A percentile compares a stretch with the other conserved stretches of the same genome.
phyloP scores from a whole-genome alignment of 345 rosid genomes.

The Rubroshorea leprosula region DNA sequence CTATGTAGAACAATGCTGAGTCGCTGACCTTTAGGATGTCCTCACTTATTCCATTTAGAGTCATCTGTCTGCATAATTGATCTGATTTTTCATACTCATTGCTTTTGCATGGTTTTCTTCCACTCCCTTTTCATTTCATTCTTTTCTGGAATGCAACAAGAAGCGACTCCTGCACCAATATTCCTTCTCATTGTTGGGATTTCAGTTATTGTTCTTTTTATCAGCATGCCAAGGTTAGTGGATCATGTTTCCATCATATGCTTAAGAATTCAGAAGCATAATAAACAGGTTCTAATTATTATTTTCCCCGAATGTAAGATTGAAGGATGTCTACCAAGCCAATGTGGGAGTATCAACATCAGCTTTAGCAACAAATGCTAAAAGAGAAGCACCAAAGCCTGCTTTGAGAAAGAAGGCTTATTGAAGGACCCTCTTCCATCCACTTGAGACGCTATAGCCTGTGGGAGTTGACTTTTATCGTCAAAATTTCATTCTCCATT shows the following conservation, averaged over 20 bases:
- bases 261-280: background rate
- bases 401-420: slow-evolving; percentile 73
- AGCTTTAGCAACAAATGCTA: slow-evolving; percentile 45
- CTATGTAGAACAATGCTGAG: too few relatives aligned
- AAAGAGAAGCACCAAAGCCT: slow-evolving; percentile 59
- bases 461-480: background rate
- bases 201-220: slow-evolving; percentile 60
- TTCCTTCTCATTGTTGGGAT: slow-evolving; percentile 70
- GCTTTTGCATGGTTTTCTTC: too few relatives aligned
- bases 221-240: slow-evolving; percentile 78
- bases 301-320: slow-evolving; percentile 28
- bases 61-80: too few relatives aligned
- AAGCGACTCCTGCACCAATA: slow-evolving; percentile 82
- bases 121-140: background rate
- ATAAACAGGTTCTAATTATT: background rate
- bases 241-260: background rate
- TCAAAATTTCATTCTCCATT: too few relatives aligned
- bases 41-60: too few relatives aligned
- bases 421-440: slow-evolving; percentile 28
- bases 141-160: slow-evolving; percentile 36
- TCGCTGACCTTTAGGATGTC: too few relatives aligned
- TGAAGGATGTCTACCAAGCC: slow-evolving; percentile 71
- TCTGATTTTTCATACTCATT: too few relatives aligned
- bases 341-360: slow-evolving; percentile 48
- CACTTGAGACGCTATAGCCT: background rate